Evolutionary conservation across 805 yeast genomes (phyloP), one percentile per base, ranked within the genome.

Genomic region (Naumovozyma baii): DNA sequence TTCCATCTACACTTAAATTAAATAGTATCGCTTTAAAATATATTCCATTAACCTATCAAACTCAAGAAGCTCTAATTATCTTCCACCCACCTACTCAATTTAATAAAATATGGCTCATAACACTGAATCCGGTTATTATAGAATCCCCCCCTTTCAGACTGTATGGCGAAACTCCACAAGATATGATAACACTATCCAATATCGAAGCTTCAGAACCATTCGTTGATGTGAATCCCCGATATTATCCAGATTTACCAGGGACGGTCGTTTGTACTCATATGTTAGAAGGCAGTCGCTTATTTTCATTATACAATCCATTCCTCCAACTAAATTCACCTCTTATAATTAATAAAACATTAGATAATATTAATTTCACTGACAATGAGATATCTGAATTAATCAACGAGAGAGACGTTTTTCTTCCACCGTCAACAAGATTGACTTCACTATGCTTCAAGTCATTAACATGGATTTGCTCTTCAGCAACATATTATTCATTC

Each of bases 61-160:
- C 72, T 20, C 74, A 73, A 47, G 90, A 84, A 52, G 80, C 79
- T 0, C 52, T 84, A 1, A 73, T 78, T 0, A 57, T 83, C 5
- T 67, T 73, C 37, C 74, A 80, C 56, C 50, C 52, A 13, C 51
- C 48, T 3, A 54, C 66, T 0, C 48, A 60, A 10, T 68, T 72
- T 33, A 62, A 78, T 3, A 69, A 70, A 31, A 67, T 80, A 3
- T 66, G 79, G 47, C 64, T 76, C 5, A 55, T 58, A n/a, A 49
- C 54, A 33, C 40, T 57, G 34, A 38, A 53, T 13, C 52, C 52
- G 1, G 49, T 54, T n/a, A 43, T 52, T 4, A 42, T 56, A 2
- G 46, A 47, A 19, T 55, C 57, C 5, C 32, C 51, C 3, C 45
- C 54, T 5, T 57, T 51, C 22, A 57, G 51, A 39, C 43, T 54